Evolutionary conservation across 352 stramenopile genomes (phyloP).

Genomic region (Phytophthora crassamura): DNA sequence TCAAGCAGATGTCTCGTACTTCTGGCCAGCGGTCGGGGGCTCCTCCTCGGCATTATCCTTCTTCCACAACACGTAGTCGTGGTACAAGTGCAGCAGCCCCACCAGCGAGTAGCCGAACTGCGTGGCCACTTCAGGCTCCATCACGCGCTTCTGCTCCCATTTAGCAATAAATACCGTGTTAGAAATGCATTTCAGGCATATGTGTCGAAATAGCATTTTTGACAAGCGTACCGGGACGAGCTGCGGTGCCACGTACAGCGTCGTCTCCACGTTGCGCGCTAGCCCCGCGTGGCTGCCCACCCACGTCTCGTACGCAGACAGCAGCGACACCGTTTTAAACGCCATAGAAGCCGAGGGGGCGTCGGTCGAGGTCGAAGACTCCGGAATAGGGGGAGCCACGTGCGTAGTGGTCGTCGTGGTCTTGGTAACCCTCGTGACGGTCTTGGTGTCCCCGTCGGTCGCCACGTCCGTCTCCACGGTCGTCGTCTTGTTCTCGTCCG

Average conservation of each 20-base stretch:
- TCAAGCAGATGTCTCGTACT: conserved; percentile 27
- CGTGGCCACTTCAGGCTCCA: conserved; percentile 70
- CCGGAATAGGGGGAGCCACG: neutral
- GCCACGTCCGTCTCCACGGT: conserved; percentile 25
- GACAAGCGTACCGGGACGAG: conserved; percentile 62
- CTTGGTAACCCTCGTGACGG: conserved; percentile 7
- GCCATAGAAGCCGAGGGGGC: conserved; percentile 4
- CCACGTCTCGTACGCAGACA: conserved; percentile 72
- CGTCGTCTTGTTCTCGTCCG: conserved; percentile 24
- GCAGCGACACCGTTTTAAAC: conserved; percentile 9
- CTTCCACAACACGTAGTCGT: conserved; percentile 87
- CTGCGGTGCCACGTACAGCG: conserved; percentile 81
- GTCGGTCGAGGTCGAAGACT: neutral
- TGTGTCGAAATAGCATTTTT: neutral
- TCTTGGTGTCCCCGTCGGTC: conserved; percentile 20
- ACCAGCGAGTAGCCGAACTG: conserved; percentile 84
- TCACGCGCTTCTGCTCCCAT: conserved; percentile 47
- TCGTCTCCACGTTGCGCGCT: conserved; percentile 80
- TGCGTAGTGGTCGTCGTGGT: conserved; percentile 16
- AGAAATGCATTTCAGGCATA: conserved; percentile 3
- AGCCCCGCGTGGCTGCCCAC: conserved; percentile 62
- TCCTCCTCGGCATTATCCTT: conserved; percentile 29
- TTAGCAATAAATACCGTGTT: conserved; percentile 1
- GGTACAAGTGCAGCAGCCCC: conserved; percentile 77
- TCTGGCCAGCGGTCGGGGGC: conserved; percentile 23